Evolutionary conservation across 2,329 filamentous ascomycete genomes (phyloP).

Genomic region (Trichoderma pleuroti): DNA sequence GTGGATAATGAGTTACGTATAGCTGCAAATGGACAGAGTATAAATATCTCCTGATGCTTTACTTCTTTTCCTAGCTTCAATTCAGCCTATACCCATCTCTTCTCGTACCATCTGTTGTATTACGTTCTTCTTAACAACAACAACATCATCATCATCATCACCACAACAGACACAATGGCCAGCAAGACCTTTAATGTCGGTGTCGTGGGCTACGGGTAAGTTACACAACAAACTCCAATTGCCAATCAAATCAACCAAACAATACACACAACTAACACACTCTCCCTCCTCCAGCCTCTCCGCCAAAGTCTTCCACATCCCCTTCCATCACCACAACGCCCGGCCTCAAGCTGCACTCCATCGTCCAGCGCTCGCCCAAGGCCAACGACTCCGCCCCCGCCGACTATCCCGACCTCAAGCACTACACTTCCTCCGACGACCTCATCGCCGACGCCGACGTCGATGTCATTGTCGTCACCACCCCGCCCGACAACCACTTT

Average conservation of each 20-base stretch:
- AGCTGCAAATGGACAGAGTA: background rate
- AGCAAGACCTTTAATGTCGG: conserved; percentile 48
- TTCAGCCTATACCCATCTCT: background rate
- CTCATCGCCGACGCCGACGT: conserved; percentile 63
- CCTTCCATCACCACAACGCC: conserved; percentile 64
- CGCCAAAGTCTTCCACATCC: conserved; percentile 82
- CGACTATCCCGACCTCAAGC: conserved; percentile 63
- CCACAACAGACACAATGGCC: conserved; percentile 26
- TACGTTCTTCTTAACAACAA: background rate
- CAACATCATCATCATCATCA: background rate
- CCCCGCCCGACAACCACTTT: conserved; percentile 69
- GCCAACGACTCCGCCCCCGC: conserved; percentile 62
- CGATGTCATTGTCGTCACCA: conserved; percentile 68
- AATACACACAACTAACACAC: background rate
- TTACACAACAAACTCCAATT: background rate
- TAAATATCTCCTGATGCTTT: background rate
- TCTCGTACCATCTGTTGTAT: background rate
- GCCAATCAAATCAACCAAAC: background rate
- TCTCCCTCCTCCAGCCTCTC: conserved; percentile 39
- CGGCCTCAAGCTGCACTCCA: conserved; percentile 64
- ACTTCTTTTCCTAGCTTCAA: background rate
- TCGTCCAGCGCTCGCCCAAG: conserved; percentile 70
- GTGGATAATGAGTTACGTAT: background rate
- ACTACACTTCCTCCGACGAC: conserved; percentile 59
- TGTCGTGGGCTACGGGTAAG: conserved; percentile 51